Evolutionary conservation across 2,329 filamentous ascomycete genomes (phyloP), one percentile per base, ranked within the genome.

Genomic region (Colletotrichum caudatum): DNA sequence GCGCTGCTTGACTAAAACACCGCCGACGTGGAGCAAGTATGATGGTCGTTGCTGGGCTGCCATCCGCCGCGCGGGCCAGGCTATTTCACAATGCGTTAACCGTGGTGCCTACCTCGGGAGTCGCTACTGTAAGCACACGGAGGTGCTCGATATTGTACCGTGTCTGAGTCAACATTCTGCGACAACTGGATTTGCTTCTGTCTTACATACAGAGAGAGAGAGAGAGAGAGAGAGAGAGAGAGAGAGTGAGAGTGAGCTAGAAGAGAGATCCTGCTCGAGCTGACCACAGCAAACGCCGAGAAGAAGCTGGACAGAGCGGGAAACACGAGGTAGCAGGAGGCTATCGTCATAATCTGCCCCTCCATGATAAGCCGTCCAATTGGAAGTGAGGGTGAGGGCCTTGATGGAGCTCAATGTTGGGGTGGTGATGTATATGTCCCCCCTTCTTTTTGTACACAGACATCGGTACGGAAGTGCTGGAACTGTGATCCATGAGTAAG

Each of bases 321-420:
- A 72, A 69, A 64, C 29, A 60, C 46, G 54, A 69, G 69, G 69
- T 71, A 59, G 54, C 54, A 56, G 46, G 37, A 41, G 60, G 39
- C 16, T 59, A 72, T 72, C 69, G 69, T 72, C 69, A 72, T 72
- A 72, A 69, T 56, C 35, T 69, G 46, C 69, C 69, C 69, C 69
- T 72, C 69, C 65, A 64, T 64, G 59, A 64, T 33, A 64, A 54
- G 35, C 48, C 39, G 29, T 3, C 69, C 69, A 72, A 69, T 72
- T 60, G 65, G 46, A 53, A 53, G 46, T 39, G n/a, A 51, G 48
- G 23, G 5, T 29, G 48, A 51, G 65, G 53, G 59, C 60, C 53
- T 64, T 39, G 59, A 72, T 72, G 69, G 69, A 53, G 65, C 69
- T 50, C 53, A 7, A 50, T 33, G 64, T 29, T 58, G 53, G 35